Base-by-base conservation (phyloP, 2,329 filamentous ascomycete genomes). In the Dothistroma pini region DNA sequence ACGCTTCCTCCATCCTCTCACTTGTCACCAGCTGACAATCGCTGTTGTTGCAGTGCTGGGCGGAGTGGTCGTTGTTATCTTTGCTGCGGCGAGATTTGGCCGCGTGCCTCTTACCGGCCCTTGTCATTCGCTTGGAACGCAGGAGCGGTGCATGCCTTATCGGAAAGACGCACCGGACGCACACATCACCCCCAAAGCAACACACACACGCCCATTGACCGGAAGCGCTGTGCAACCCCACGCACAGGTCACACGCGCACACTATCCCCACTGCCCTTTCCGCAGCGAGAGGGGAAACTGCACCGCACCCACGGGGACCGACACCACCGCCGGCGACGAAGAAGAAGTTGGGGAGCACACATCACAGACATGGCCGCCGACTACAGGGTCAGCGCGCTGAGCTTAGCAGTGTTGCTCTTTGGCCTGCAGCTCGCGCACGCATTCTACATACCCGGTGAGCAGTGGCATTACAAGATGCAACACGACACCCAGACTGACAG, bases 391-490 rank as follows among this genome's bases (percentile, higher is more conserved):
- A 41, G 73, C 72, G 66, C 68, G 70, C 74, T 66, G 71, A 76
- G 68, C 74, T 82, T 78, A 72, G 72, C 86, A 38, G 65, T 84
- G 57, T 75, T 84, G 22, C 70, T 80, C 51, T 69, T 81, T 16
- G 70, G 77, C 56, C 66, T 83, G 59, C 81, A 81, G 34, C 78
- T 80, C 60, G 78, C 79, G 19, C 79, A 86, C 57, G 89, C 88
- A 41, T 96, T 96, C 75, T 96, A 96, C 75, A 89, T 96, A 69
- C 91, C 91, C 70, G 91, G 91, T 93, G 83, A 70, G 68, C 19
- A 29, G 11, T 21, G 29, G n/a, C 1, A 11, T 21, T 1, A 12
- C 10, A 12, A 12, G 14, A 31, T 1, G 4, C 25, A 50, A 54
- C 12, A 53, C 52, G 25, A n/a, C 34, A 34, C 10, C 9, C n/a